Base-by-base conservation (phyloP, 1,139 yeast genomes). In the Waltiozyma sp. region DNA sequence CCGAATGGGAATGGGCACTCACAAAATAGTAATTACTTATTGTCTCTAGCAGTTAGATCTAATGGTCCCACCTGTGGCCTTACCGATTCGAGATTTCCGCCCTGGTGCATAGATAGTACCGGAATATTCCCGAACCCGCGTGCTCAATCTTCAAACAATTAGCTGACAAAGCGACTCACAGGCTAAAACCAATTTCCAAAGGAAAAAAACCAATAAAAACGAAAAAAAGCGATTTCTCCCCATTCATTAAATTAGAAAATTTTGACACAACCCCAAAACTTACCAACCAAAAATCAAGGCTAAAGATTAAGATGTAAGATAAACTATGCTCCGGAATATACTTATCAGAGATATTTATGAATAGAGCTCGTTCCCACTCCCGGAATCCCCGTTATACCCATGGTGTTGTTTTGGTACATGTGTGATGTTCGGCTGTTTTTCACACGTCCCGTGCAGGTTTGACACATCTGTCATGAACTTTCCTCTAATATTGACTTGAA, bases 271-370 rank as follows among this genome's bases (percentile, higher is more conserved):
- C 19, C 19, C 10, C 3, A 35, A 23, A 35, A 18, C 4, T 18
- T 13, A 35, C 11, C 16, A 18, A 31, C 23, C 37, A 16, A 35
- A 35, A 18, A 35, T 35, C 23, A 35, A 35, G 37, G 37, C n/a
- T 35, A 18, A 35, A 35, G 37, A 35, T 19, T 35, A 35, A 35
- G 37, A 35, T 35, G 37, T 35, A 35, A 35, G 37, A 13, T 19
- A 18, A 3, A 7, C 16, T 19, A 3, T 5, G 9, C 34, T 7
- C 18, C n/a, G 3, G 3, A 31, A 16, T 31, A 10, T 31, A 31
- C 16, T n/a, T n/a, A 31, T 31, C 18, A 10, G 18, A 31, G 34
- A 31, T 31, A 31, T 31, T 31, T n/a, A 31, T 31, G 18, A 31
- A 31, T 31, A 31, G 34, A 31, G 34, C 18, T n/a, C 14, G 18